Evolutionary conservation across 2,329 filamentous ascomycete species (phyloP).

Genomic region (Nothopassalora personata): DNA sequence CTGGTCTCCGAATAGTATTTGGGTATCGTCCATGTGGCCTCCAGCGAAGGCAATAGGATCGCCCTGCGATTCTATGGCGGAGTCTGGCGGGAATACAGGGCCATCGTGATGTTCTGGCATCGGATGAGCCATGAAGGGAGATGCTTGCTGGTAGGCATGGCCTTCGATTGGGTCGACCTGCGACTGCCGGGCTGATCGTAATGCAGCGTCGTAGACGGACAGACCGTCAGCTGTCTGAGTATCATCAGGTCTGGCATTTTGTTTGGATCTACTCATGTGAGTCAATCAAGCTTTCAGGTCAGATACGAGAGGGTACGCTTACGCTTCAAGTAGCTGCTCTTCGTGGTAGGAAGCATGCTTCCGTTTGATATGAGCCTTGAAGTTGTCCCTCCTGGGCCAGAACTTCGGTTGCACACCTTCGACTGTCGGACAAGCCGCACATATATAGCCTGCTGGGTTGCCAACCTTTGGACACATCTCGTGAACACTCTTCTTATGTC

Average conservation of each 20-base stretch:
- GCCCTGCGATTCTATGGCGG: slow-evolving; percentile 6
- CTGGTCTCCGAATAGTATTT: not conserved
- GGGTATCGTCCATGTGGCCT: not conserved
- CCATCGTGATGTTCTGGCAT: not conserved
- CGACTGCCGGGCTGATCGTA: slow-evolving; percentile 9
- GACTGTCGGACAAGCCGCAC: slow-evolving; percentile 56
- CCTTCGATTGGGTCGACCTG: slow-evolving; percentile 5
- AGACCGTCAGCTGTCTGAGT: slow-evolving; percentile 3
- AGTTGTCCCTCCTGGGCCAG: slow-evolving; percentile 83
- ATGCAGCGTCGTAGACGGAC: slow-evolving; percentile 1
- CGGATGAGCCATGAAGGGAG: not conserved
- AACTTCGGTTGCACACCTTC: slow-evolving; percentile 53
- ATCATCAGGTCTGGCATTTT: slow-evolving; percentile 16
- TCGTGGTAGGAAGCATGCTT: slow-evolving; percentile 49
- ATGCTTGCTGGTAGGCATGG: not conserved
- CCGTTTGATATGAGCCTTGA: slow-evolving; percentile 68
- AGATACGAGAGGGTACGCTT: slow-evolving; percentile 1
- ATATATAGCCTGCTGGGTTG: slow-evolving; percentile 39
- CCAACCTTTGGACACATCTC: slow-evolving; percentile 42
- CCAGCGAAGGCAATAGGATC: not conserved
- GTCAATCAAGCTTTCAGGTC: not conserved
- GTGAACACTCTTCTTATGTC: slow-evolving; percentile 70
- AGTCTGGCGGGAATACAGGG: slow-evolving; percentile 2
- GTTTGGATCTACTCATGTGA: slow-evolving; percentile 12
- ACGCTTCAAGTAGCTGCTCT: slow-evolving; percentile 16